phyloP scores from a whole-genome alignment of 345 rosid genomes.

The Durio zibethinus region DNA sequence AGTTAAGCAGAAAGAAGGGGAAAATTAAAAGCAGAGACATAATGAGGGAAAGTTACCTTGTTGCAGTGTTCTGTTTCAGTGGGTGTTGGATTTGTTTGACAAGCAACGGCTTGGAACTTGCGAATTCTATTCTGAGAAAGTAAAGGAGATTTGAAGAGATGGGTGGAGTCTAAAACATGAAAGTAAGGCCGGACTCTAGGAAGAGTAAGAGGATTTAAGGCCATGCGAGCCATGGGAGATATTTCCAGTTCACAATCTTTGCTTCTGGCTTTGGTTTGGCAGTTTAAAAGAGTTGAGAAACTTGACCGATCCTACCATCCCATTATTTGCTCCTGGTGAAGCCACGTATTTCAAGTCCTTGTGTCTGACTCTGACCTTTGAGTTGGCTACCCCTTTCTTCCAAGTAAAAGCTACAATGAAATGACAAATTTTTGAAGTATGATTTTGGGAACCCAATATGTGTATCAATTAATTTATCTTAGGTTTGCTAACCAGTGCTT shows the following conservation, averaged over 20 bases:
- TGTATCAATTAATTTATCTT: too few relatives aligned
- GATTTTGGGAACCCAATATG: neutral
- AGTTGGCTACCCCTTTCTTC: neutral
- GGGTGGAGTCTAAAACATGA: slow-evolving; percentile 11
- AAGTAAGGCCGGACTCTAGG: slow-evolving; percentile 36
- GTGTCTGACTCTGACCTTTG: neutral
- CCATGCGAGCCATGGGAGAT: slow-evolving; percentile 7
- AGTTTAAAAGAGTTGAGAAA: neutral
- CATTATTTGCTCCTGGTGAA: neutral
- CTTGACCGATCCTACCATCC: neutral
- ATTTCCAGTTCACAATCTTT: neutral
- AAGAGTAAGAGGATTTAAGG: slow-evolving; percentile 34
- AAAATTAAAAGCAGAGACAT: neutral
- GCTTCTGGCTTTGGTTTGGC: neutral
- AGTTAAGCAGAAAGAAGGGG: neutral
- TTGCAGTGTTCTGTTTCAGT: slow-evolving; percentile 14
- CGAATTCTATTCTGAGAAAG: slow-evolving; percentile 9
- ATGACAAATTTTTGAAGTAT: neutral
- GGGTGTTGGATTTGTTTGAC: slow-evolving; percentile 39
- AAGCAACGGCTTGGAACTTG: slow-evolving; percentile 30
- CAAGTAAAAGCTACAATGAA: neutral
- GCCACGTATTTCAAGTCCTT: neutral
- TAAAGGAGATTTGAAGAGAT: slow-evolving; percentile 8
- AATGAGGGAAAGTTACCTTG: neutral
- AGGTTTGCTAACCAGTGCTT: too few relatives aligned